Conservation (phyloP, 2,329 filamentous ascomycete genomes). For the Aspergillus tamarii region DNA sequence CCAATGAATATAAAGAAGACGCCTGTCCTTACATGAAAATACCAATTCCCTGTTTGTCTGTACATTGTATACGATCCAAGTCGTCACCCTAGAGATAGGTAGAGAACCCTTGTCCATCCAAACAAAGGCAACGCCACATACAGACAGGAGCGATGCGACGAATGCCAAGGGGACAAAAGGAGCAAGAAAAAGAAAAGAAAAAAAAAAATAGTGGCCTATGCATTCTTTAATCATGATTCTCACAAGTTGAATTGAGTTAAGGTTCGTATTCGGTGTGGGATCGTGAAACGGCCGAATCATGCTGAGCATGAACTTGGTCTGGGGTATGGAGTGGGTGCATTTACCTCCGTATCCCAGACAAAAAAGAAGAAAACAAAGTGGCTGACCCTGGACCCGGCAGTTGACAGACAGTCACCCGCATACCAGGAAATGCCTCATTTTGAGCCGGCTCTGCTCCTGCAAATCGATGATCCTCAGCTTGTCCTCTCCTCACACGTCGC, state of each 20-base stretch:
- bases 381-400: neutral
- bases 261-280: neutral
- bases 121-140: neutral
- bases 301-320: neutral
- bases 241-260: neutral
- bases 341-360: neutral
- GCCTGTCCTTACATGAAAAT: neutral
- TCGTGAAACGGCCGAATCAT: conserved; percentile 1
- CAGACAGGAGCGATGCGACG: neutral
- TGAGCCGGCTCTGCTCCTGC: neutral
- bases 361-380: neutral
- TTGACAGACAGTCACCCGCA: neutral
- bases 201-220: neutral
- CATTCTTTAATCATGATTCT: neutral
- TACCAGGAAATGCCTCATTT: conserved; percentile 4
- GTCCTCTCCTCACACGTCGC: conserved; percentile 1
- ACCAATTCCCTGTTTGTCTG: neutral
- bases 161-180: neutral
- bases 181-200: neutral
- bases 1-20: neutral
- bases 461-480: conserved; percentile 3
- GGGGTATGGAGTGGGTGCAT: neutral
- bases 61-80: neutral
- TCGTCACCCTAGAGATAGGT: neutral
- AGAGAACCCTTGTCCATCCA: neutral